Base-by-base conservation (phyloP, 2,329 filamentous ascomycete genomes). In the Calonectria hongkongensis region DNA sequence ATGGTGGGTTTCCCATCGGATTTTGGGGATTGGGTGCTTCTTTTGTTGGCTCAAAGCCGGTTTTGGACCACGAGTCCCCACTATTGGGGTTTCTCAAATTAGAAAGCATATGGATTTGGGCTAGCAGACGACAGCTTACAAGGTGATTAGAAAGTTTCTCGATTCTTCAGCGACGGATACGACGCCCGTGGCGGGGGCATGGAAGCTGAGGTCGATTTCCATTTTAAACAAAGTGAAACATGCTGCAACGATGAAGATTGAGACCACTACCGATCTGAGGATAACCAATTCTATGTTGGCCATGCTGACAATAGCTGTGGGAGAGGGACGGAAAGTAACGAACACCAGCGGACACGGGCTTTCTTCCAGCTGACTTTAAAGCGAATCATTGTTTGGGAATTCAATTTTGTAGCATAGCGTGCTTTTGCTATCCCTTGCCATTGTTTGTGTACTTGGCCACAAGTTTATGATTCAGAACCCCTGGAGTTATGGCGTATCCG, bases 1-100 rank as follows among this genome's bases (percentile, higher is more conserved):
- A 90, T 0, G 84, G 74, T 0, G 92, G 92, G 76, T 94, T 94
- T 0, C 92, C 92, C 48, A 93, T 84, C 0, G 91, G 91, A 74
- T 92, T 92, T 0, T 84, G 80, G 2, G 84, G 74, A 9, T 85
- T 88, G 1, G 92, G 91, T 43, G 90, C 87, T 0, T 85, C 81
- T 25, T 85, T 84, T 13, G 82, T 86, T 47, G 88, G 83, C 71
- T 91, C 83, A 81, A 93, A 94, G 12, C 88, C 88, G 0, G 81
- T 83, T 27, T 83, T 78, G 9, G 79, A 78, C 58, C 82, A 82
- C 3, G 81, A 82, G 67, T 83, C 81, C 16, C 81, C 81, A 30
- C 81, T 82, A 63, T 25, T 36, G 18, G 4, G 15, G 25, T 33
- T 9, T 4, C 51, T 33, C n/a, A 1, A 13, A 8, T 56, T 13